A percentile compares a stretch with the other conserved stretches of the same genome.
phyloP scores from a whole-genome alignment of 73 alveolate species.

The Blepharisma japonicum region DNA sequence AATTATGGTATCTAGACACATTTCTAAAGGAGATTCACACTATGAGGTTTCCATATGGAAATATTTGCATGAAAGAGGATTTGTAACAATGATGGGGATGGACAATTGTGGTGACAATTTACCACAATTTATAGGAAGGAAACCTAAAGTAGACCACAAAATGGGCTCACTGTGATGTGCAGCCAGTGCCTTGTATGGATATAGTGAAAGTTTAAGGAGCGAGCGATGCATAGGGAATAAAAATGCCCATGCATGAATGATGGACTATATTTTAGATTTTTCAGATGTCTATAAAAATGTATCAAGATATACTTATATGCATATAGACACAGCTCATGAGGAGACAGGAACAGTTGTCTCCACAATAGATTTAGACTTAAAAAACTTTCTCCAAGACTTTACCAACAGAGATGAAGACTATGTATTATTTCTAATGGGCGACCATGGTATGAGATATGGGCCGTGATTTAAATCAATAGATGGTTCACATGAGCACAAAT shows the following conservation, averaged over 20 bases:
- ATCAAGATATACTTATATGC: background rate
- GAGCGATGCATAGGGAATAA: conserved; percentile 23
- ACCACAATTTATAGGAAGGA: conserved; percentile 12
- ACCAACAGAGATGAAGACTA: background rate
- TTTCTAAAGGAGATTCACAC: background rate
- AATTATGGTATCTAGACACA: background rate
- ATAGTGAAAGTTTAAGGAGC: background rate
- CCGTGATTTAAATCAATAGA: background rate
- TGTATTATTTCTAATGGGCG: conserved; percentile 28
- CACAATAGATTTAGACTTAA: conserved; percentile 1
- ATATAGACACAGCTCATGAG: conserved; percentile 29
- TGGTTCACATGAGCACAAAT: conserved; percentile 22
- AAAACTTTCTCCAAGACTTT: background rate
- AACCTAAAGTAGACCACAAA: conserved; percentile 19
- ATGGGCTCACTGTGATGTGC: background rate
- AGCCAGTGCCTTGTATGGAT: background rate
- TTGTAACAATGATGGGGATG: background rate
- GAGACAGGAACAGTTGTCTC: conserved; percentile 27
- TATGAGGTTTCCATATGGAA: background rate
- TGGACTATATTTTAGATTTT: conserved; percentile 21
- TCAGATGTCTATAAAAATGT: background rate
- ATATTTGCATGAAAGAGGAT: conserved; percentile 6
- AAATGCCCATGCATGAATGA: conserved; percentile 26
- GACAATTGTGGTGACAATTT: conserved; percentile 12
- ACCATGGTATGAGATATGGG: conserved; percentile 31